Base-by-base conservation (phyloP, 1,284 basidiomycete species). In the Binderoboletus segoi region DNA sequence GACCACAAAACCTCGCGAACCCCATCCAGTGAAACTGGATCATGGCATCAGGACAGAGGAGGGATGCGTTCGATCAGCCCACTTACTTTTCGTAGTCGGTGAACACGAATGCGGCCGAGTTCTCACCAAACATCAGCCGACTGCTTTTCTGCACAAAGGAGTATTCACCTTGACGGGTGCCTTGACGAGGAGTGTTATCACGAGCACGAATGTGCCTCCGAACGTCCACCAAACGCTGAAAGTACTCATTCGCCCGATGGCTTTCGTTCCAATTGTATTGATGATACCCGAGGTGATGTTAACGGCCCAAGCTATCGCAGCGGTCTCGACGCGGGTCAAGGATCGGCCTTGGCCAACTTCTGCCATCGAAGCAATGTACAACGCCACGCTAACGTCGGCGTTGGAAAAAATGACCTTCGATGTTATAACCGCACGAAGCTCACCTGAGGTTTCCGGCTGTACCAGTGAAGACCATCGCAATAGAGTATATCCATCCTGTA, bases 151-250 rank as follows among this genome's bases (percentile, higher is more conserved):
- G 12, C 21, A 24, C 16, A 20, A 51, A 18, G 18, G 10, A 33
- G 48, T 21, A 43, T 64, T 53, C 50, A 82, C 83, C 74, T 82
- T 83, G 30, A 71, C 71, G 2, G 82, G 82, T 3, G 83, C 77
- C 66, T 82, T 83, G 21, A 82, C 81, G 6, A 85, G 72, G 16
- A 85, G 69, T 1, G 82, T 79, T 51, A 83, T 78, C 20, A 83
- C 80, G 30, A 85, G 74, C 35, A 84, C 78, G 24, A 84, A 70
- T 0, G 83, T 85, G n/a, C 83, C 83, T 33, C 80, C 80, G 2
- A 85, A 70, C 8, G 82, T 85, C 83, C 82, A 84, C 83, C 83
- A 85, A 20, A 85, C 72, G 58, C 81, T 82, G 67, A 83, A 80
- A 24, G 77, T 66, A 61, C 82, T 83, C 79, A 83, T 81, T 4